Evolutionary conservation across 106 monocot genomes (phyloP), one percentile per base, ranked within the genome.

Genomic region (Ottelia alismoides): DNA sequence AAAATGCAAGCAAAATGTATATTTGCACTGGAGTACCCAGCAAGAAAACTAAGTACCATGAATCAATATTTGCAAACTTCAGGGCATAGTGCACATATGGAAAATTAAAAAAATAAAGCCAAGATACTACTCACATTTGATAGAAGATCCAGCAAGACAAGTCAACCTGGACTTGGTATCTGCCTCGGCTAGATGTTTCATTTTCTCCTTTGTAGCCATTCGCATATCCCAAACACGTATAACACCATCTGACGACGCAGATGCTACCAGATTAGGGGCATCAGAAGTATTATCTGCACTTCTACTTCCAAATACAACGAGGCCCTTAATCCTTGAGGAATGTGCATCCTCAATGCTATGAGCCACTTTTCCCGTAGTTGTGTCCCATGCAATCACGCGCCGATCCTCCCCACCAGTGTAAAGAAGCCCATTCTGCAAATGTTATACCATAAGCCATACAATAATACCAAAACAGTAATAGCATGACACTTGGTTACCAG

Each of bases 231-330:
- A 96, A 0, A 84, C 53, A 56, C 81, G 70, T 56, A 96, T 72
- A 20, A 85, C 65, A 43, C 94, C 94, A 77, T 96, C 88, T 22
- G 88, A 76, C n/a, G 94, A 81, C 26, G 88, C 94, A 35, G 94
- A 88, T 69, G 81, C 78, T 24, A 96, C 25, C 31, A 73, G 56
- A 35, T 81, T 55, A 10, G 78, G 66, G 5, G 51, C 31, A 53
- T 76, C 88, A 35, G 55, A 74, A 55, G 28, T 27, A n/a, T n/a
- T n/a, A n/a, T n/a, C n/a, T n/a, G n/a, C n/a, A n/a, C n/a, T n/a
- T 71, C 47, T 46, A 2, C 32, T 66, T 29, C 72, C 73, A 45
- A 82, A 67, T 53, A 77, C 66, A 69, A 82, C 94, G 20, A 94
- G 63, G 9, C 94, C 94, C 70, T 96, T 96, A 22, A 96, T 68